These are phyloP conservation scores for Mucor velutinosus DNA, from an alignment of 371 early-diverging fungal species.

Conservation along the genomic window DNA sequence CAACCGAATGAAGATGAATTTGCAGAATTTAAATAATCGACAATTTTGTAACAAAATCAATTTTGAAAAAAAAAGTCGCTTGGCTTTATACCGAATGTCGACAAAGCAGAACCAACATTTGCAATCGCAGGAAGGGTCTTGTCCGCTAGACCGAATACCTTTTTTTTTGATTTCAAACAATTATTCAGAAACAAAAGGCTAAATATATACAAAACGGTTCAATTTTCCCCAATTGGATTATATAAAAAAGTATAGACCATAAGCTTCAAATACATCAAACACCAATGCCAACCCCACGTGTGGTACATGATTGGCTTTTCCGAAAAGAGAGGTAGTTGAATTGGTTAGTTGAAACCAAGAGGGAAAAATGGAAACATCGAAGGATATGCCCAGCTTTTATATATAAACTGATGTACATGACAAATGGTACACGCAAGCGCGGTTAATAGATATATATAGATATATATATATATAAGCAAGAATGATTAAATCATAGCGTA, in stretches of 20 bases:
- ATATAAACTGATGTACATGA: neutral
- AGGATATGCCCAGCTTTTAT: neutral
- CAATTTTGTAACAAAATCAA: neutral
- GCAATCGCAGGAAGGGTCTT: neutral
- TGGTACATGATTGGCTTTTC: conserved; percentile 7
- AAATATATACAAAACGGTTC: neutral
- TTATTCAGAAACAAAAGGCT: neutral
- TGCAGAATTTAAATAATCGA: neutral
- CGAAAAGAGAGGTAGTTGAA: neutral
- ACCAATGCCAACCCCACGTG: conserved; percentile 5
- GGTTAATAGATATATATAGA: neutral
- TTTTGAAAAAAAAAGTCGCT: neutral
- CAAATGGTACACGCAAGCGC: neutral
- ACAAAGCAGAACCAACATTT: neutral
- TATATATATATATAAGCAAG: neutral
- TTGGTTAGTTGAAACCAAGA: neutral
- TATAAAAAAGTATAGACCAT: neutral
- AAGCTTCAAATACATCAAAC: neutral
- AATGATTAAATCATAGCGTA: neutral
- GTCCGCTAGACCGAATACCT: neutral
- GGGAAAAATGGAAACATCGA: neutral
- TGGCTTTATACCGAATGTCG: neutral
- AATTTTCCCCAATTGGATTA: neutral
- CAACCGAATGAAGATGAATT: neutral
- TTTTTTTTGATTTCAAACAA: neutral